These are phyloP conservation scores for Exophiala bonariae DNA, from an alignment of 2,329 filamentous ascomycete species.

Conservation along the genomic window DNA sequence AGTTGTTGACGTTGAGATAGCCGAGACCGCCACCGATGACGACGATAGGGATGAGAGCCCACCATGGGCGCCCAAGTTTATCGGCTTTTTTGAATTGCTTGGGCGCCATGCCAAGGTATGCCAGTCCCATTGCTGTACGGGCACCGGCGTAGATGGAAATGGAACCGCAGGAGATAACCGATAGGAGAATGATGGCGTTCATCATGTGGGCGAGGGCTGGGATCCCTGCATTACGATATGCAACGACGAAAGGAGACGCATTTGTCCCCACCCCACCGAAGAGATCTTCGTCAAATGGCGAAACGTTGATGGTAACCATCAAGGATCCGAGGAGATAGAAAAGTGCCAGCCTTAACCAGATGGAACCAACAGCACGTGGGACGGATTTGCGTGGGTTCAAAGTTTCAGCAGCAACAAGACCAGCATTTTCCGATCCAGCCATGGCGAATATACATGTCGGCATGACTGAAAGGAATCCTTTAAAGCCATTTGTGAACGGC, in stretches of 20 bases:
- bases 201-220: constrained; percentile 67
- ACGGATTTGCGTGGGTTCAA: constrained; percentile 44
- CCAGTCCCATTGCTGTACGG: constrained; percentile 51
- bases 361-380: constrained; percentile 46
- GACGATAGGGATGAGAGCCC: constrained; percentile 62
- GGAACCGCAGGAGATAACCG: constrained; percentile 68
- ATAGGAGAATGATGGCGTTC: constrained; percentile 72
- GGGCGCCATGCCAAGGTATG: constrained; percentile 38
- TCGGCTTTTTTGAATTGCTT: constrained; percentile 36
- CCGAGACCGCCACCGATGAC: constrained; percentile 62
- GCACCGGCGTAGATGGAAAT: constrained; percentile 59
- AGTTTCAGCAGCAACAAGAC: constrained; percentile 46
- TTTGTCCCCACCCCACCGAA: constrained; percentile 45
- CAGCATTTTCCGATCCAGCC: constrained; percentile 47
- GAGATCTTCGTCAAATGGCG: constrained; percentile 40
- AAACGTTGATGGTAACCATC: constrained; percentile 47
- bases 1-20: constrained; percentile 46
- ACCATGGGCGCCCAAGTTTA: constrained; percentile 36
- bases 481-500: constrained; percentile 47
- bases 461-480: constrained; percentile 41
- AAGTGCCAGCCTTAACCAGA: constrained; percentile 47
- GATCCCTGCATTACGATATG: constrained; percentile 67
- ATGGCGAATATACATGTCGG: constrained; percentile 41
- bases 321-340: constrained; percentile 49
- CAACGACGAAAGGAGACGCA: constrained; percentile 63